Conservation (phyloP, 768 basidiomycete genomes). For the Termitomyces sp. region DNA sequence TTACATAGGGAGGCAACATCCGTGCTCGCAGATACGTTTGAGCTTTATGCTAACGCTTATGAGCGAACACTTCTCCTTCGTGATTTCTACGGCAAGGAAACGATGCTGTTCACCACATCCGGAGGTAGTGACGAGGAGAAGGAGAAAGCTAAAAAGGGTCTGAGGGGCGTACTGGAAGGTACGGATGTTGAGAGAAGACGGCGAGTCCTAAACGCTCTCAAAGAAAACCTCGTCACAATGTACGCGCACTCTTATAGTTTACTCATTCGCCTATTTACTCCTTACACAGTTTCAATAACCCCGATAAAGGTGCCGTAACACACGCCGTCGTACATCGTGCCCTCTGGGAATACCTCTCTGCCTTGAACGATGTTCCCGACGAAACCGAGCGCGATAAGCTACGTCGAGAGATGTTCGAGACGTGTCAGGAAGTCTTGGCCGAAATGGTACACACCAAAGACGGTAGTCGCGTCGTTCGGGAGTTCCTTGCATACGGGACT, state of each 20-base stretch:
- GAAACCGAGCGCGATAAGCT: conserved; percentile 70
- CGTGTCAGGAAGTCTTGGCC: conserved; percentile 81
- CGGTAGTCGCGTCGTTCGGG: conserved; percentile 81
- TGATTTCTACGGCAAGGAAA: conserved; percentile 92
- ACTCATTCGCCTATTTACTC: background rate
- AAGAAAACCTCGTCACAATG: conserved; percentile 75
- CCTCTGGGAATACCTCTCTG: conserved; percentile 80
- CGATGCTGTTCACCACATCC: conserved; percentile 60
- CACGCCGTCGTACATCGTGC: conserved; percentile 88
- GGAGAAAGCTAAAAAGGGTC: conserved; percentile 60
- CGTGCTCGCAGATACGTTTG: conserved; percentile 85
- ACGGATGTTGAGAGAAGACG: conserved; percentile 61
- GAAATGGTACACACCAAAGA: conserved; percentile 96
- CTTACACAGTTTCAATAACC: conserved; percentile 74
- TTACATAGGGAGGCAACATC: conserved; percentile 82
- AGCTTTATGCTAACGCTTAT: conserved; percentile 82
- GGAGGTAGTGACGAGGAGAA: conserved; percentile 59
- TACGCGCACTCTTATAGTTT: conserved; percentile 31
- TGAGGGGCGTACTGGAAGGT: conserved; percentile 65
- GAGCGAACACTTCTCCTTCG: conserved; percentile 78
- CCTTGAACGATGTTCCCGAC: conserved; percentile 53
- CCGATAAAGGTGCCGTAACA: conserved; percentile 85
- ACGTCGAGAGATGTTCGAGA: conserved; percentile 78
- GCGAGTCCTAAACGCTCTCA: conserved; percentile 64
- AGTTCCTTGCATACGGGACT: conserved; percentile 77